A percentile compares a stretch with the other conserved stretches of the same genome.
Evolutionary conservation across 2,329 filamentous ascomycete species (phyloP).

Genomic region (Colletotrichum karsti): DNA sequence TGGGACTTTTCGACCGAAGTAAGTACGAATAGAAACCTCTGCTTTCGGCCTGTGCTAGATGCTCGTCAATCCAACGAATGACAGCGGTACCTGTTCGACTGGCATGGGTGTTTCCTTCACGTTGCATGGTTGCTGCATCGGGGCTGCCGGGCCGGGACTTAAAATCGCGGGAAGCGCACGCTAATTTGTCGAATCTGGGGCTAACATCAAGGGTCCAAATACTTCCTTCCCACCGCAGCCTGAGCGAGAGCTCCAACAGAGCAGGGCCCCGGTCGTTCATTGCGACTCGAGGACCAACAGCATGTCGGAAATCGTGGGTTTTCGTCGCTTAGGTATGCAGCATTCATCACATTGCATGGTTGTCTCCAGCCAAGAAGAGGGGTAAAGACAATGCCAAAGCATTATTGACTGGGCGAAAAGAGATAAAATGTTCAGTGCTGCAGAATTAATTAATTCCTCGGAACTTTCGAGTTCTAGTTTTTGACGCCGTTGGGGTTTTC

Average conservation of each 20-base stretch:
- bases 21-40: too few species aligned
- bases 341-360: background rate
- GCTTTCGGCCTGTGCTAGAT: too few species aligned
- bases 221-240: background rate
- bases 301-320: background rate
- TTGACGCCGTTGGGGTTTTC: too few species aligned
- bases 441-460: too few species aligned
- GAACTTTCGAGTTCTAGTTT: too few species aligned
- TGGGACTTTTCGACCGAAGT: too few species aligned
- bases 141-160: background rate
- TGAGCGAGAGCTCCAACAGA: fast-evolving
- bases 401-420: fast-evolving
- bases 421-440: too few species aligned
- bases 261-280: fast-evolving
- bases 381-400: background rate
- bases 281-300: background rate
- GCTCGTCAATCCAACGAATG: background rate
- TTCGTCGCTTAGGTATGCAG: background rate
- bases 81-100: background rate
- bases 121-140: background rate
- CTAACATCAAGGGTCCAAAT: fast-evolving
- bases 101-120: background rate
- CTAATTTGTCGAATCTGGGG: fast-evolving
- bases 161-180: background rate
- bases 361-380: background rate